Conservation (phyloP, 1,284 basidiomycete genomes). For the Anthracocystis walkeri region DNA sequence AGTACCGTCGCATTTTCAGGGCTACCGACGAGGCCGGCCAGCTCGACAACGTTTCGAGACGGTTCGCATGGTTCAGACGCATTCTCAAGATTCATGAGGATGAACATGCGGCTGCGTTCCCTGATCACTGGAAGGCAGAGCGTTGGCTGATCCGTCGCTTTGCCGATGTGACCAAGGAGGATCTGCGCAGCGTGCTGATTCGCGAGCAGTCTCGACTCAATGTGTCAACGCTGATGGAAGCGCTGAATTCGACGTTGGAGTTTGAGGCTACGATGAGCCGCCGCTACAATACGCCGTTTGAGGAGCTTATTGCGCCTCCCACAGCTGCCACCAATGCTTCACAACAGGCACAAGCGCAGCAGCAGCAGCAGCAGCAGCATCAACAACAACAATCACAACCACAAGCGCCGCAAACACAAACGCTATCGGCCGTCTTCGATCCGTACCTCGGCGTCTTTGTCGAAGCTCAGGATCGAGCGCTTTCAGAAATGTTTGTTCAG, state of each 20-base stretch:
- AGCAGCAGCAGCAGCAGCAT: conserved; percentile 9
- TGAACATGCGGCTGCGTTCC: conserved; percentile 74
- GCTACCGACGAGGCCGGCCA: conserved; percentile 80
- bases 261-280: conserved; percentile 60
- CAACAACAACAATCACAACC: conserved; percentile 10
- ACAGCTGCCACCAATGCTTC: not conserved
- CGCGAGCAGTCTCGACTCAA: conserved; percentile 60
- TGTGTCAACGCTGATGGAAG: conserved; percentile 61
- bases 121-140: conserved; percentile 60
- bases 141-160: conserved; percentile 60
- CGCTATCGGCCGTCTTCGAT: conserved; percentile 82
- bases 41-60: conserved; percentile 90
- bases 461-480: conserved; percentile 88
- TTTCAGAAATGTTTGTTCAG: conserved; percentile 58
- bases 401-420: conserved; percentile 50
- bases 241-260: conserved; percentile 64
- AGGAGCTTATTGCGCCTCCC: conserved; percentile 40
- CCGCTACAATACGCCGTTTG: conserved; percentile 52
- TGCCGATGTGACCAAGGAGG: conserved; percentile 65
- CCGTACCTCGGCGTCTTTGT: conserved; percentile 92
- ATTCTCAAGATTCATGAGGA: conserved; percentile 88
- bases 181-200: conserved; percentile 63
- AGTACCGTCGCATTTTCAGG: conserved; percentile 94
- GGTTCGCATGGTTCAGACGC: conserved; percentile 96
- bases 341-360: not conserved